Base-by-base conservation (phyloP, 192 early-diverging fungal genomes). In the Podila clonocystis region DNA sequence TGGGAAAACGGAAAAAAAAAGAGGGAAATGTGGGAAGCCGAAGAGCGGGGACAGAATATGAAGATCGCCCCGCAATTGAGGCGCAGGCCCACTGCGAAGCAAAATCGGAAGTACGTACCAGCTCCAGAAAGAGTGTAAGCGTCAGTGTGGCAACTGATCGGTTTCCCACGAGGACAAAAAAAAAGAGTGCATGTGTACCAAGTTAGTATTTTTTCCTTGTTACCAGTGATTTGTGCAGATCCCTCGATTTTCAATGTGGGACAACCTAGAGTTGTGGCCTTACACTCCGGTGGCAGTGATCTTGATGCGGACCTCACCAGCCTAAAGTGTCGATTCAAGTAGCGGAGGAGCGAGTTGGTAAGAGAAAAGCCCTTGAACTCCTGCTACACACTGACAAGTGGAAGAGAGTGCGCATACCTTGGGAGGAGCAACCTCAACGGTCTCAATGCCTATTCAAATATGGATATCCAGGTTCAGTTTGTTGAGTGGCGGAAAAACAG, bases 261-360 rank as follows among this genome's bases (percentile, higher is more conserved):
- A 22, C 22, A 84, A 4, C 3, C 41, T 12, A 2, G 41, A 45
- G 41, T 15, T 2, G 41, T 45, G 4, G 24, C 3, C 88, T 80
- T 86, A 91, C 86, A 96, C 91, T 38, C 95, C 97, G 17, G 95
- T 95, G n/a, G 95, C 91, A 38, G 92, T 66, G 52, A 98, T 91
- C 87, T 97, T 96, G 65, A 99, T 89, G 50, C 97, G 93, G 45
- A 98, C 97, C 85, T 99, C 97, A 28, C 95, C 94, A 52, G 92
- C 92, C 52, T 55, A 55, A 55, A 12, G 11, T 0, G 13, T 17
- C 13, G 13, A 36, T 36, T 52, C 20, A 55, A 55, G 24, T 24
- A 19, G 6, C 11, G 52, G 24, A 55, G 17, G n/a, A 55, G 2
- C 52, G 24, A 24, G 52, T 22, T 26, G 24, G 24, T 24, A 55